phyloP scores from a whole-genome alignment of 352 stramenopile genomes.

The Stramenopiles sp. region DNA sequence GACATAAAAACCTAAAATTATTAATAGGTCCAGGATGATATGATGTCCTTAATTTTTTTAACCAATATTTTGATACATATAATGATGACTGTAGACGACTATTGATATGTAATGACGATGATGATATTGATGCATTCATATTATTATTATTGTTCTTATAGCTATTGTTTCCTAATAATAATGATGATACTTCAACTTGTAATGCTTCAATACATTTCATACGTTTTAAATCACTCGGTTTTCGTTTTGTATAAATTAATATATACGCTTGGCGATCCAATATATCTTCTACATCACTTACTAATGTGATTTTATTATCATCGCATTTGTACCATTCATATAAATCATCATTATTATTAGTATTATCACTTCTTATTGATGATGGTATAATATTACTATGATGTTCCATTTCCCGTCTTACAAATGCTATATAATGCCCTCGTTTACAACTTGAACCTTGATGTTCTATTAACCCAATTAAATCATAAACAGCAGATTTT shows the following conservation, averaged over 20 bases:
- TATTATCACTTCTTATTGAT: not conserved
- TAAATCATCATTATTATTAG: not conserved
- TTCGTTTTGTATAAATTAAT: not conserved
- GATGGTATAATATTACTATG: too few species aligned
- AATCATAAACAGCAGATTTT: not conserved
- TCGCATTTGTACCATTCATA: not conserved
- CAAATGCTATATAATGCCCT: not conserved
- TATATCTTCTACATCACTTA: not conserved
- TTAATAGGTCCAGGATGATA: not conserved
- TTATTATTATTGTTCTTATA: not conserved
- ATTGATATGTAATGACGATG: not conserved
- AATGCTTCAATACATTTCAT: not conserved
- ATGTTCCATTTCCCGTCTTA: not conserved
- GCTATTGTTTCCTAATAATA: not conserved
- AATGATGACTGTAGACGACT: not conserved
- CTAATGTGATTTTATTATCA: not conserved
- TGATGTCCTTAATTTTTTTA: not conserved
- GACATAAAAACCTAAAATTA: not conserved
- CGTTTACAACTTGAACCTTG: not conserved
- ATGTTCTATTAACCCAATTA: constrained; percentile 4
- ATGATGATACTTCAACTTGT: not conserved
- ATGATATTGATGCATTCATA: not conserved
- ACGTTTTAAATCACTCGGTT: not conserved
- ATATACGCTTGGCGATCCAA: not conserved
- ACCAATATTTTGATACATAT: not conserved